Base-by-base conservation (phyloP, 768 basidiomycete species). In the Mycena latifolia region DNA sequence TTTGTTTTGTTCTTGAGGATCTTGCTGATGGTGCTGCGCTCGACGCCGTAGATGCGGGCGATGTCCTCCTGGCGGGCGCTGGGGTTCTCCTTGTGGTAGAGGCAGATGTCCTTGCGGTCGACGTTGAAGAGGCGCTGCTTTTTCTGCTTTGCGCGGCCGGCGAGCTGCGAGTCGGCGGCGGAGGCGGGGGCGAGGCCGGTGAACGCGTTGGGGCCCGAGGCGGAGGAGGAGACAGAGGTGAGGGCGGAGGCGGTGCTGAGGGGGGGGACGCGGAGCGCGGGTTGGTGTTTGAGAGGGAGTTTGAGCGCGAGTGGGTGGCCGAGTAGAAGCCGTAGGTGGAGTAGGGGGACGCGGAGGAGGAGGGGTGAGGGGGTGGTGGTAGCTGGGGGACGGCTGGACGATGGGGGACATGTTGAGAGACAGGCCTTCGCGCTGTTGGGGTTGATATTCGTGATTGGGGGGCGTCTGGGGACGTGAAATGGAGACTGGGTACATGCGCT, bases 1-100 rank as follows among this genome's bases (percentile, higher is more conserved):
- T 88, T 87, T n/a, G 84, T 83, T 77, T 92, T 94, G 73, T 91
- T 81, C 77, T 95, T 95, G 69, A 96, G 84, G 67, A 95, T 95
- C 80, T 96, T 96, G 79, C 92, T 93, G 77, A 96, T 91, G n/a
- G 95, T 96, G 79, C 93, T 95, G 56, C 95, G 89, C 74, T 96
- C 95, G 65, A 95, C 91, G 54, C 87, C 86, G 75, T 91, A 96
- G 33, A 80, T 79, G 14, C 81, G 80, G 6, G 91, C 95, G 71
- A 96, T 94, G 74, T 94, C 92, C 73, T 95, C 93, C 76, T 96
- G 95, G 63, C 92, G 87, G 22, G 87, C 82, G 56, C 86, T 86
- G 0, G 91, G 92, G 72, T 93, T 81, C 5, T 88, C 78, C 56
- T 82, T 78, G 65, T 89, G 87, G 75, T 88, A 91, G 15, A 82